These are phyloP conservation scores for Symbiodinium natans DNA, from an alignment of 73 alveolate species.

Conservation along the genomic window DNA sequence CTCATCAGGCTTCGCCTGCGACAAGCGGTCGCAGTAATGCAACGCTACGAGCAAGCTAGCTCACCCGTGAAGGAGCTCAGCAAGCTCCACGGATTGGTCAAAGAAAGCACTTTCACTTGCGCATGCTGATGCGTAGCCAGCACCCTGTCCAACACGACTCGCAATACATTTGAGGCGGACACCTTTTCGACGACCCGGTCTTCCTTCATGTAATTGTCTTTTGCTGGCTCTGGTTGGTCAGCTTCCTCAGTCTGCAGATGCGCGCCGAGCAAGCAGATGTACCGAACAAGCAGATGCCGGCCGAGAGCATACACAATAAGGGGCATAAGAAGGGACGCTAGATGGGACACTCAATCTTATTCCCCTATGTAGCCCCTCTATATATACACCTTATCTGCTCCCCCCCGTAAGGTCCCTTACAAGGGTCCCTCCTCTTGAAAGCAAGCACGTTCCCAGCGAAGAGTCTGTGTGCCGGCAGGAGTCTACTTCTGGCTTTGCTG, in stretches of 20 bases:
- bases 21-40: too few species aligned
- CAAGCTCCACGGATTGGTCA: too few species aligned
- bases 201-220: not conserved
- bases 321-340: not conserved
- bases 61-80: too few species aligned
- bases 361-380: not conserved
- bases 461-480: not conserved
- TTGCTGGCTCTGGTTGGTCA: not conserved
- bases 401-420: not conserved
- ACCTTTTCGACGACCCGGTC: not conserved
- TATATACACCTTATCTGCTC: not conserved
- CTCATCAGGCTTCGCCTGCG: not conserved
- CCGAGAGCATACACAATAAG: too few species aligned
- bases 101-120: too few species aligned
- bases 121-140: too few species aligned
- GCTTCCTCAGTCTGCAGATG: conserved; percentile 3
- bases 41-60: too few species aligned
- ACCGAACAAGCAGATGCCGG: too few species aligned
- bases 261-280: too few species aligned
- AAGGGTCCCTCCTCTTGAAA: not conserved
- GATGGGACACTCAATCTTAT: not conserved
- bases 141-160: too few species aligned
- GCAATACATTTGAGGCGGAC: too few species aligned
- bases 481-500: not conserved
- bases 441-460: not conserved